A percentile compares a stretch with the other conserved stretches of the same genome.
Conservation (phyloP, 2,329 filamentous ascomycete genomes). For the Aspergillus hiratsukae region DNA sequence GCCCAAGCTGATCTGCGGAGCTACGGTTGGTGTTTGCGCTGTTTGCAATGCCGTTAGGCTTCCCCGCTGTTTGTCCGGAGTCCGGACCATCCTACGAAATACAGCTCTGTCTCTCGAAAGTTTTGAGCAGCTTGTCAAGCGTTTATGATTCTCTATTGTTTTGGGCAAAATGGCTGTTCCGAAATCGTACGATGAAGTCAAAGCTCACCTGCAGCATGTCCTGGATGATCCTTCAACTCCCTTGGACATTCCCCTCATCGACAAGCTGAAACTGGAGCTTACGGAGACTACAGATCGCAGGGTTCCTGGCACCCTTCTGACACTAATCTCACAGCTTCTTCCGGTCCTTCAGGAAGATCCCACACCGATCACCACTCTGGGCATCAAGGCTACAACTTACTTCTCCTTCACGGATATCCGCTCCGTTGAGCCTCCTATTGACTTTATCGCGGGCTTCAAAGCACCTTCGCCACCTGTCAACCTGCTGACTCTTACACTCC, state of each 20-base stretch:
- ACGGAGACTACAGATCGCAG: constrained; percentile 30
- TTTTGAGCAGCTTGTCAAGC: neutral
- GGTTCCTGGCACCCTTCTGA: constrained; percentile 38
- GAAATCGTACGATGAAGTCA: constrained; percentile 31
- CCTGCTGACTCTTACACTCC: constrained; percentile 50
- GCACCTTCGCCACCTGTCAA: constrained; percentile 52
- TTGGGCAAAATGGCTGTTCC: constrained; percentile 29
- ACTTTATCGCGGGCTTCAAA: constrained; percentile 53
- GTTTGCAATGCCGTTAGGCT: constrained; percentile 24
- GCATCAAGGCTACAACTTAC: constrained; percentile 46
- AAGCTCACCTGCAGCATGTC: constrained; percentile 43
- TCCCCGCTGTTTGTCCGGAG: constrained; percentile 19
- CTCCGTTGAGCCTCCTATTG: constrained; percentile 44
- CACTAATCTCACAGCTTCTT: constrained; percentile 48
- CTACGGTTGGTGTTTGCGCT: constrained; percentile 24
- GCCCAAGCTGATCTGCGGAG: constrained; percentile 6
- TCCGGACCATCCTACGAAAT: neutral
- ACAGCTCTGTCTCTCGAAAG: neutral
- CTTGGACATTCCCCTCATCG: constrained; percentile 47
- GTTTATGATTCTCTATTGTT: neutral
- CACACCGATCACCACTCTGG: constrained; percentile 50
- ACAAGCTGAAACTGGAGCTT: constrained; percentile 46
- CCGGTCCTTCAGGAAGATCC: constrained; percentile 56
- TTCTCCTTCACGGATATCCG: constrained; percentile 49
- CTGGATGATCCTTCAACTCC: constrained; percentile 41